Base-by-base conservation (phyloP, 2,329 filamentous ascomycete genomes). In the Xylariaceae sp. region DNA sequence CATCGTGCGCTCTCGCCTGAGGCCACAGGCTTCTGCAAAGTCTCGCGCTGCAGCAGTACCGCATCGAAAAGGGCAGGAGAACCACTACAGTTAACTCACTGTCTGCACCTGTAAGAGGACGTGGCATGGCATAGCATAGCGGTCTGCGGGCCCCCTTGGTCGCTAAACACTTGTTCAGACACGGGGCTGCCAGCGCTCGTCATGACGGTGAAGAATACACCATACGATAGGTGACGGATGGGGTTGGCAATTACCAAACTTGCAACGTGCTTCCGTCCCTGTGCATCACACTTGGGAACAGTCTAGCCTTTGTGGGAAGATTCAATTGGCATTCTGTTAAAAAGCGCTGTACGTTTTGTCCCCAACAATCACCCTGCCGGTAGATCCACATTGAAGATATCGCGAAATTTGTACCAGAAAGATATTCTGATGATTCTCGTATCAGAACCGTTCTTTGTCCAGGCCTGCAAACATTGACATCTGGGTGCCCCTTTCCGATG, bases 1-100 rank as follows among this genome's bases (percentile, higher is more conserved):
- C 53, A 60, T 62, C 50, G 53, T 60, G 50, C 50, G 43, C 46
- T 48, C 40, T 53, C 43, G 29, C 49, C 53, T 46, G 23, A 42
- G 47, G 43, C 55, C 48, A 52, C 55, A 49, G 44, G 30, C 39
- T 49, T 18, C 23, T 41, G 30, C 30, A 15, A 13, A 15, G 11
- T 4, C 30, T 33, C n/a, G n/a, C n/a, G n/a, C 16, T 53, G 53
- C 45, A 37, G 40, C 36, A 30, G 50, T 24, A 33, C 50, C 41
- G 32, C 36, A 27, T 53, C 35, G 43, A 35, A n/a, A n/a, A n/a
- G n/a, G n/a, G n/a, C n/a, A n/a, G n/a, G n/a, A n/a, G n/a, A n/a
- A n/a, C n/a, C n/a, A n/a, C n/a, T n/a, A n/a, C n/a, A n/a, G n/a
- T n/a, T n/a, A n/a, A n/a, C n/a, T n/a, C 43, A 29, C 55, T 40